Percentiles rank a stretch among this genome's conserved stretches.
Evolutionary conservation across 179 eudicot genomes (phyloP).

Genomic region (Carnegiea gigantea): DNA sequence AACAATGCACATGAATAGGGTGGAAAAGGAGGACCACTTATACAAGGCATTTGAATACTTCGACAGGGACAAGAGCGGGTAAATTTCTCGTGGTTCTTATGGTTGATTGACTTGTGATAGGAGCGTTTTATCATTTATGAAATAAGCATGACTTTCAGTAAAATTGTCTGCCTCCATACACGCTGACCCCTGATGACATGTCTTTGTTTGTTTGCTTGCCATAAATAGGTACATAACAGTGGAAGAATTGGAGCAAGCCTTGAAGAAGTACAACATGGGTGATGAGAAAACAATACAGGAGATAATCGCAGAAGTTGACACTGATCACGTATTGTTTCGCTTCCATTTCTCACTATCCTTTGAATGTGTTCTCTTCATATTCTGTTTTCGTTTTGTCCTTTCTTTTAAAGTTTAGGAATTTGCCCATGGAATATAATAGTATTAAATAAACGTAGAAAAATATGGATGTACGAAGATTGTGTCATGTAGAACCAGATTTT

Average conservation of each 20-base stretch:
- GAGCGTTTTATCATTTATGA: background rate
- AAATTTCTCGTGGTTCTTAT: conserved; percentile 22
- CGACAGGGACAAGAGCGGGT: conserved; percentile 98
- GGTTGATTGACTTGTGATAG: background rate
- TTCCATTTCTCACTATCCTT: conserved; percentile 10
- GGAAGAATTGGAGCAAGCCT: conserved; percentile 84
- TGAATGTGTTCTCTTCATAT: background rate
- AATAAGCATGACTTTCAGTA: background rate
- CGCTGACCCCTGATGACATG: background rate
- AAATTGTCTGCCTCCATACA: background rate
- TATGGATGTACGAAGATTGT: background rate
- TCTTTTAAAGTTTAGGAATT: background rate
- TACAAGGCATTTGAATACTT: conserved; percentile 86
- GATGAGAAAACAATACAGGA: conserved; percentile 86
- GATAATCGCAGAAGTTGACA: conserved; percentile 93
- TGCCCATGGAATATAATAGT: background rate
- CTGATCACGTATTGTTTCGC: conserved; percentile 63
- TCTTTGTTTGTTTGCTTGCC: conserved; percentile 14
- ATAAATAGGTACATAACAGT: conserved; percentile 69
- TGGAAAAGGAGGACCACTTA: conserved; percentile 89
- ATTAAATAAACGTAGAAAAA: background rate
- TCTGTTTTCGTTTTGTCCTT: background rate
- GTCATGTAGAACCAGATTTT: background rate
- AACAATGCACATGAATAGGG: conserved; percentile 92
- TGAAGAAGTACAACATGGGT: conserved; percentile 94